Percentiles rank a stretch among this genome's conserved stretches.
These are phyloP conservation scores for Teratosphaeria gauchensis DNA, from an alignment of 2,329 filamentous ascomycete species.

Conservation along the genomic window DNA sequence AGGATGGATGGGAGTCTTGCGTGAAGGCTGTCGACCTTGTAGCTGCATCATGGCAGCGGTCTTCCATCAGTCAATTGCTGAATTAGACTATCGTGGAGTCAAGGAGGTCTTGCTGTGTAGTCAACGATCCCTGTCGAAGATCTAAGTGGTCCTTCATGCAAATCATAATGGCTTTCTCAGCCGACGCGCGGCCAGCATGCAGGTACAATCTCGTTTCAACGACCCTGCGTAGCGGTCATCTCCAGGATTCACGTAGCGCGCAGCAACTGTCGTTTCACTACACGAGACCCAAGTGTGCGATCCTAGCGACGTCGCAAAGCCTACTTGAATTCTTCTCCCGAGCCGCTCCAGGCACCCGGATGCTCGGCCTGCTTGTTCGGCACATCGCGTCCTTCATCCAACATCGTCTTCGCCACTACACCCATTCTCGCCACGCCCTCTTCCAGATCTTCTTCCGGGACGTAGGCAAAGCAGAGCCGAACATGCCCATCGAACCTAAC, in stretches of 20 bases:
- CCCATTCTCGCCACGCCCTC: slow-evolving; percentile 60
- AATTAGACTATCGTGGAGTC: background rate
- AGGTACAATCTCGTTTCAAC: background rate
- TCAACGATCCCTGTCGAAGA: background rate
- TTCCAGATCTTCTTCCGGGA: slow-evolving; percentile 52
- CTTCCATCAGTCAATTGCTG: background rate
- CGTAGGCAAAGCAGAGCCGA: slow-evolving; percentile 64
- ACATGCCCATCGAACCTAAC: slow-evolving; percentile 50
- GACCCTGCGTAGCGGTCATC: background rate
- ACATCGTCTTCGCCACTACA: slow-evolving; percentile 34
- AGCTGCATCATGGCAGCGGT: background rate
- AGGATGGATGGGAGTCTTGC: background rate
- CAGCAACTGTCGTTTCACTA: background rate
- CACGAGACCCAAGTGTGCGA: background rate
- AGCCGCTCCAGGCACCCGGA: background rate
- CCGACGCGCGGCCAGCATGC: background rate
- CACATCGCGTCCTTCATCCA: slow-evolving; percentile 7
- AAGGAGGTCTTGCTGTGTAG: background rate
- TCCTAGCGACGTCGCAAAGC: background rate
- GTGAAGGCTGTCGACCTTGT: background rate
- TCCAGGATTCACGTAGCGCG: too few species aligned
- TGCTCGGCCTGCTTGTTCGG: background rate
- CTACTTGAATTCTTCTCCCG: background rate
- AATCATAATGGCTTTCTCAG: background rate
- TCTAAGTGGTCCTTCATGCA: background rate